Conservation (phyloP, 2,329 filamentous ascomycete genomes). For the Fusarium goolgardi region DNA sequence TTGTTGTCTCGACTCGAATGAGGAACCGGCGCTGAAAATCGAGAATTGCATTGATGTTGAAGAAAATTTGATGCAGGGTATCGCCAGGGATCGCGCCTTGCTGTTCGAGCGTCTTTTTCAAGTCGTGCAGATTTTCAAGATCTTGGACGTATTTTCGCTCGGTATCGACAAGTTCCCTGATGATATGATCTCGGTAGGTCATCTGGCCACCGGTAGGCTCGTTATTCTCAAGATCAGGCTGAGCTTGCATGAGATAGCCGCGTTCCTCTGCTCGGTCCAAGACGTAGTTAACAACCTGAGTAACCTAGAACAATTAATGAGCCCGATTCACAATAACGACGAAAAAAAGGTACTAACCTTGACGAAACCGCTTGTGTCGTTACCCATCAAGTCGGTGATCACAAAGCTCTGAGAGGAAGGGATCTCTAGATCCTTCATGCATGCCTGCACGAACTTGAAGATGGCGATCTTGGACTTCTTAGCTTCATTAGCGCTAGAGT, state of each 20-base stretch:
- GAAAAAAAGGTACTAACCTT: conserved; percentile 69
- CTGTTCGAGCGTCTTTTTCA: conserved; percentile 91
- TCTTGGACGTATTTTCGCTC: conserved; percentile 99
- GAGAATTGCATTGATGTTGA: conserved; percentile 93
- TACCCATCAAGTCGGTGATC: conserved; percentile 89
- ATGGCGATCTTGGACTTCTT: conserved; percentile 88
- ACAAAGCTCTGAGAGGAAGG: conserved; percentile 88
- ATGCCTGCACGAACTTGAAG: conserved; percentile 93
- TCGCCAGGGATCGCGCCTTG: conserved; percentile 90
- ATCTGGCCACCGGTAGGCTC: conserved; percentile 73
- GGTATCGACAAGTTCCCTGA: conserved; percentile 91
- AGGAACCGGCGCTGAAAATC: conserved; percentile 96
- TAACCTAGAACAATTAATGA: conserved; percentile 64
- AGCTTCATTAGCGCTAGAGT: conserved; percentile 69
- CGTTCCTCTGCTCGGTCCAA: conserved; percentile 85
- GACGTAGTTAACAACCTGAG: conserved; percentile 90
- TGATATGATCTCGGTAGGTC: conserved; percentile 84
- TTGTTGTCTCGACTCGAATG: conserved; percentile 95
- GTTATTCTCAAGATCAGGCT: conserved; percentile 65
- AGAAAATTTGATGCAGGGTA: conserved; percentile 91
- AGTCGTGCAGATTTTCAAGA: conserved; percentile 89
- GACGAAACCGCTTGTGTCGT: conserved; percentile 96
- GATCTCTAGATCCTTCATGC: conserved; percentile 83
- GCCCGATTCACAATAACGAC: background rate
- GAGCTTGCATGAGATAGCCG: conserved; percentile 74